phyloP scores from a whole-genome alignment of 169 alveolate genomes.

The Babesia sp. region DNA sequence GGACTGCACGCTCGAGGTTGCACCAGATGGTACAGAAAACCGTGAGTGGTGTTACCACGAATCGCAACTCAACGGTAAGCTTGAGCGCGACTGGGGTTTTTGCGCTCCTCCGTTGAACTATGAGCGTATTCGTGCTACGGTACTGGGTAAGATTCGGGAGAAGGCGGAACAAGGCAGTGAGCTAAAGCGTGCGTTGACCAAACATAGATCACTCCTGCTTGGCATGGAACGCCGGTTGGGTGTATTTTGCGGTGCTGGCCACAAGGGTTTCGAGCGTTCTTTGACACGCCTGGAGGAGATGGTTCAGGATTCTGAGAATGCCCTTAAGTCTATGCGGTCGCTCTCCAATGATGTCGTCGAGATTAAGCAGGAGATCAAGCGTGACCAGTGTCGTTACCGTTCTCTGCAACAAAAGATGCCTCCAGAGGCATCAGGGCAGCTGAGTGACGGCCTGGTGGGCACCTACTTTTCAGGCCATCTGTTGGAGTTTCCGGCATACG shows the following conservation, averaged over 20 bases:
- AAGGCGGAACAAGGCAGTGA: conserved; percentile 75
- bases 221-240: conserved; percentile 39
- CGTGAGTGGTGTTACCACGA: conserved; percentile 90
- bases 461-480: conserved; percentile 54
- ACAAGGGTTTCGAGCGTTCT: conserved; percentile 36
- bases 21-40: conserved; percentile 88
- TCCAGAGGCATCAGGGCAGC: conserved; percentile 19
- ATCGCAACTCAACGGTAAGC: conserved; percentile 84
- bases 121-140: conserved; percentile 56
- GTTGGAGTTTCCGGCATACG: conserved; percentile 70
- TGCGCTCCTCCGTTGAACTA: conserved; percentile 78
- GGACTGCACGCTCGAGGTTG: conserved; percentile 84
- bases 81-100: conserved; percentile 83
- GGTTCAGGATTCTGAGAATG: conserved; percentile 37
- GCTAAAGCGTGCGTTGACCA: conserved; percentile 64
- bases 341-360: conserved; percentile 31
- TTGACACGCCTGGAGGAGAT: conserved; percentile 31
- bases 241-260: conserved; percentile 50
- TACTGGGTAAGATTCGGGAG: conserved; percentile 51
- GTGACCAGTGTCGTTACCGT: conserved; percentile 36
- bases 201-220: conserved; percentile 63
- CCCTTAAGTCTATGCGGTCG: conserved; percentile 27
- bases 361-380: conserved; percentile 45
- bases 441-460: conserved; percentile 64
- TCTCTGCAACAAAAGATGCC: conserved; percentile 6